Evolutionary conservation across 1,284 basidiomycete genomes (phyloP), one percentile per base, ranked within the genome.

Genomic region (Pseudozyma hubeiensis): DNA sequence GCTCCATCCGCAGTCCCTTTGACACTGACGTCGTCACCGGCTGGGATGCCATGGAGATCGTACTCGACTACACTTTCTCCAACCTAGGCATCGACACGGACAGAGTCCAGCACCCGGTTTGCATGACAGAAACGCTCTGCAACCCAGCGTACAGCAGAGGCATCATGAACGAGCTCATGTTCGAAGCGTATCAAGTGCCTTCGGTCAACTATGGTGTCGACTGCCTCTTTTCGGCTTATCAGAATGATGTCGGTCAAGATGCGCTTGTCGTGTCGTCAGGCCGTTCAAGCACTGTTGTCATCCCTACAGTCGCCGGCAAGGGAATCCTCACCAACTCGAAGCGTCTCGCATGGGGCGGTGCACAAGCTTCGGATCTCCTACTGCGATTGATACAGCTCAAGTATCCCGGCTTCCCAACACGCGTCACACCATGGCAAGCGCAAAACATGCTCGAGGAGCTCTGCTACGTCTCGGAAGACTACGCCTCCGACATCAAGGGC

Each of bases 381-480:
- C 89, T 97, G 59, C 95, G 94, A 80, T 89, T 96, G 7, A 90
- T 94, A 39, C 95, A 98, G 84, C 89, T 99, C 59, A 99, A 99
- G 84, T 98, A 99, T 82, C 92, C 97, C 14, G 91, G 88, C 45
- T 99, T 99, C 77, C 89, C 89, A 0, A 84, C 87, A 13, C 86
- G 87, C 39, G 86, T 90, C 45, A 87, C 88, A 0, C 74, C 82
- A 5, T 82, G 84, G 39, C 89, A 90, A 79, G 87, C 88, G 5
- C 87, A 86, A 91, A 93, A 92, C 89, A 93, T 98, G 89, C 87
- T 93, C 39, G 92, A 92, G 73, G 92, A 90, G 61, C 91, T 93
- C 75, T 95, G 93, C 84, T 91, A 92, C 84, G 92, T 96, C 78
- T 89, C 94, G 0, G 85, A 88, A 0, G 91, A 97, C 84, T 98